A percentile compares a stretch with the other conserved stretches of the same genome.
These are phyloP conservation scores for Thraustotheca clavata DNA, from an alignment of 352 stramenopile genomes.

Conservation along the genomic window DNA sequence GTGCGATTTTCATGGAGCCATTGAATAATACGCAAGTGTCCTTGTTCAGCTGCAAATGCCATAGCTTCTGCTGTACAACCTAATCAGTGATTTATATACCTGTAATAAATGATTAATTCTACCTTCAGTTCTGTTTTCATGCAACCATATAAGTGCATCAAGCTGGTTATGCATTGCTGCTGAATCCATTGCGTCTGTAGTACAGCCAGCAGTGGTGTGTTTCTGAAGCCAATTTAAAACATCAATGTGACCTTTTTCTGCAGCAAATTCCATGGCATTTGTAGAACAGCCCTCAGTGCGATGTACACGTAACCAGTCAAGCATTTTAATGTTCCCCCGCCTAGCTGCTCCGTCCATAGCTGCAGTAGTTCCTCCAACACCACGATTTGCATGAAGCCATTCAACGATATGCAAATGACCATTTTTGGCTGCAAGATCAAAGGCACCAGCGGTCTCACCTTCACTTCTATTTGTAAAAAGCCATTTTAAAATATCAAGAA, in stretches of 20 bases:
- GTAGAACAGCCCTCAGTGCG: slow-evolving; percentile 28
- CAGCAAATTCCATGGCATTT: slow-evolving; percentile 29
- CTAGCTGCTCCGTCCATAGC: slow-evolving; percentile 32
- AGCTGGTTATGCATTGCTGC: slow-evolving; percentile 54
- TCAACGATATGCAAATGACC: slow-evolving; percentile 25
- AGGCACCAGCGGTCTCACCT: slow-evolving; percentile 4
- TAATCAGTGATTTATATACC: background rate
- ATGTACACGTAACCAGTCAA: slow-evolving; percentile 29
- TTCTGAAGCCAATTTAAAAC: slow-evolving; percentile 31
- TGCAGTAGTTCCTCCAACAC: slow-evolving; percentile 23
- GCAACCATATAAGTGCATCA: slow-evolving; percentile 38
- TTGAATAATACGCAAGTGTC: slow-evolving; percentile 29
- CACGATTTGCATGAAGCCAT: slow-evolving; percentile 23
- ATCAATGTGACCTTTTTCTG: slow-evolving; percentile 27
- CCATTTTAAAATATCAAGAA: slow-evolving; percentile 61
- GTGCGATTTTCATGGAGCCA: slow-evolving; percentile 30
- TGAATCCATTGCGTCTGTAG: slow-evolving; percentile 70
- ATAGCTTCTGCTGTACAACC: slow-evolving; percentile 23
- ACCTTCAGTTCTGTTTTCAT: slow-evolving; percentile 12
- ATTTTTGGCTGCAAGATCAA: slow-evolving; percentile 18
- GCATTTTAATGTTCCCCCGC: slow-evolving; percentile 26
- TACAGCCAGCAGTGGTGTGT: slow-evolving; percentile 31
- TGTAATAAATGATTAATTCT: background rate
- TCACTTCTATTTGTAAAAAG: slow-evolving; percentile 13
- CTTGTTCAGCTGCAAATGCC: slow-evolving; percentile 26